Percentiles rank a stretch among this genome's conserved stretches.
Conservation (phyloP, 768 basidiomycete species). For the Boletus pseudo-olivaceus region DNA sequence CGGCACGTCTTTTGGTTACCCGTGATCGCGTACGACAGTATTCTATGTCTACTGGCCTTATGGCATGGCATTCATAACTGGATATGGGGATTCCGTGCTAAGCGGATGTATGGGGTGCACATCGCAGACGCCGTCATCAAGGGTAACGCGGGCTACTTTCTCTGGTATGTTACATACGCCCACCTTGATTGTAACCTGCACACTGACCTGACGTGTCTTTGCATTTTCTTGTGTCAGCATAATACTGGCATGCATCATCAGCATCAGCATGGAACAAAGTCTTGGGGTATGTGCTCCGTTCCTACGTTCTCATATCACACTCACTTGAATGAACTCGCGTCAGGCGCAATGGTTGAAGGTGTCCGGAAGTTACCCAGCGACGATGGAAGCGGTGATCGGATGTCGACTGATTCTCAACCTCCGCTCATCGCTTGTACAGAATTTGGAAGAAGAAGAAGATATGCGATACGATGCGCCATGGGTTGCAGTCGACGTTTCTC, state of each 20-base stretch:
- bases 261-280: neutral
- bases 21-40: slow-evolving; percentile 4
- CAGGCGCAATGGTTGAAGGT: neutral
- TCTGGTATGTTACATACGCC: slow-evolving; percentile 5
- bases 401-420: neutral
- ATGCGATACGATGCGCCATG: too few species aligned
- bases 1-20: slow-evolving; percentile 4
- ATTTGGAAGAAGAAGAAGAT: too few species aligned
- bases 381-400: neutral
- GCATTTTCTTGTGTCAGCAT: slow-evolving; percentile 5
- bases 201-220: neutral
- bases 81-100: neutral
- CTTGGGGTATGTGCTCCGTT: slow-evolving; percentile 1
- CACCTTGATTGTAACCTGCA: neutral
- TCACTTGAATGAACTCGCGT: neutral
- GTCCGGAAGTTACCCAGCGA: neutral
- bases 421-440: neutral
- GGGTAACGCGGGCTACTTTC: slow-evolving; percentile 14
- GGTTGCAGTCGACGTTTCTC: too few species aligned
- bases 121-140: slow-evolving; percentile 10
- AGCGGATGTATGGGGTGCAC: neutral
- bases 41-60: slow-evolving; percentile 2
- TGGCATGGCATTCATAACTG: neutral
- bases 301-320: too few species aligned
- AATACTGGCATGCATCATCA: slow-evolving; percentile 4